Percentiles rank a stretch among this genome's conserved stretches.
Evolutionary conservation across 495 filamentous ascomycete species (phyloP).

Genomic region (Neurospora sp.): DNA sequence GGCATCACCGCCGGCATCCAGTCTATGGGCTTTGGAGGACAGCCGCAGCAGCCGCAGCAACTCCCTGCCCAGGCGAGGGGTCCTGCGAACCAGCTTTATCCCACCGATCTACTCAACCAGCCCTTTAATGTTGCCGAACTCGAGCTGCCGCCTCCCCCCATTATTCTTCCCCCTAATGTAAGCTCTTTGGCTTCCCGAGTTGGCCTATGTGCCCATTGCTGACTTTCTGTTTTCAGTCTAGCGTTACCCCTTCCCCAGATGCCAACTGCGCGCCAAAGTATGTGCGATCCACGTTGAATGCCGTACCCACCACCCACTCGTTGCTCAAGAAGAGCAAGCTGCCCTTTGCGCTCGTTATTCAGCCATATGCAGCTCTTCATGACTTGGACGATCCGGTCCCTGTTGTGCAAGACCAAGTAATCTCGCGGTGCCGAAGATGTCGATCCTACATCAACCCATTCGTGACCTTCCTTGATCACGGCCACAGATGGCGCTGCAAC

Average conservation of each 20-base stretch:
- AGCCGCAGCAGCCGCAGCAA: slow-evolving; percentile 44
- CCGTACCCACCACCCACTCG: slow-evolving; percentile 80
- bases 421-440: slow-evolving; percentile 89
- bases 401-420: slow-evolving; percentile 91
- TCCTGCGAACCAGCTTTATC: slow-evolving; percentile 76
- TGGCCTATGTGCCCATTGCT: slow-evolving; percentile 2
- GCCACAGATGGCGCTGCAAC: slow-evolving; percentile 96
- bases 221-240: slow-evolving; percentile 51
- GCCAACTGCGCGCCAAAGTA: slow-evolving; percentile 93
- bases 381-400: slow-evolving; percentile 86
- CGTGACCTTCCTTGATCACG: slow-evolving; percentile 90
- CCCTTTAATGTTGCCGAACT: slow-evolving; percentile 91
- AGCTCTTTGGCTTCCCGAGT: slow-evolving; percentile 23
- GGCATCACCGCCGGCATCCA: slow-evolving; percentile 77
- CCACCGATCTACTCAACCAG: slow-evolving; percentile 81
- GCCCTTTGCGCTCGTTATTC: slow-evolving; percentile 90
- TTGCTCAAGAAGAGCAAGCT: slow-evolving; percentile 93
- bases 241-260: slow-evolving; percentile 83
- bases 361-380: slow-evolving; percentile 87
- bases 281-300: slow-evolving; percentile 89
- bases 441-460: slow-evolving; percentile 97
- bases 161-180: slow-evolving; percentile 86
- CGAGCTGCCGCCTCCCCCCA: slow-evolving; percentile 83
- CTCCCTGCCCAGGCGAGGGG: slow-evolving; percentile 40
- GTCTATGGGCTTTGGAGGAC: slow-evolving; percentile 62